Percentiles rank a stretch among this genome's conserved stretches.
phyloP scores from a whole-genome alignment of 2,329 filamentous ascomycete species.

The Colletotrichum australisinense region DNA sequence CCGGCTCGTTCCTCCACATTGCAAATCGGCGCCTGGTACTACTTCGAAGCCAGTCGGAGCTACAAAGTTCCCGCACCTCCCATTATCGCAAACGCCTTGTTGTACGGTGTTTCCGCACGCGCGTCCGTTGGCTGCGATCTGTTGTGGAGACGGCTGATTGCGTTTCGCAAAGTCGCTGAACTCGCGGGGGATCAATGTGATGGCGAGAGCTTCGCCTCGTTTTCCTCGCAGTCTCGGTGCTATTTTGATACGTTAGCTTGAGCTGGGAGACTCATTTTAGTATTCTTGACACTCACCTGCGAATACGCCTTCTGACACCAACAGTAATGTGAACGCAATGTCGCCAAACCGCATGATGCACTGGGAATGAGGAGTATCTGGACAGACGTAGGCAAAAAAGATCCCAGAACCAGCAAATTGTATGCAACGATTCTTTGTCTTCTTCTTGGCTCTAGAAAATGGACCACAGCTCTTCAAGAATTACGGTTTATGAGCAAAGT shows the following conservation, averaged over 20 bases:
- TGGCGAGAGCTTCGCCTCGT: slow-evolving; percentile 17
- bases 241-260: background rate
- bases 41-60: slow-evolving; percentile 19
- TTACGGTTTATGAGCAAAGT: background rate
- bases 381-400: no score
- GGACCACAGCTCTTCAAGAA: accelerated
- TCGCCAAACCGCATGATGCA: background rate
- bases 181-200: slow-evolving; percentile 2
- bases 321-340: background rate
- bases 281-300: no score
- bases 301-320: background rate
- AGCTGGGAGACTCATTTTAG: no score
- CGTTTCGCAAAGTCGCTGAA: background rate
- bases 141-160: background rate
- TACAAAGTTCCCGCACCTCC: slow-evolving; percentile 27
- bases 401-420: no score
- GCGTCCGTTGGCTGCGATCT: slow-evolving; percentile 17
- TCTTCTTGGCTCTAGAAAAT: background rate
- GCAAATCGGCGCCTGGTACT: slow-evolving; percentile 7
- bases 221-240: slow-evolving; percentile 7
- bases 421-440: background rate
- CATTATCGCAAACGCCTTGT: slow-evolving; percentile 25
- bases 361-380: no score
- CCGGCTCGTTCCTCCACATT: background rate
- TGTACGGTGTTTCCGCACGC: background rate